Base-by-base conservation (phyloP, 768 basidiomycete genomes). In the Roridomyces roridus region DNA sequence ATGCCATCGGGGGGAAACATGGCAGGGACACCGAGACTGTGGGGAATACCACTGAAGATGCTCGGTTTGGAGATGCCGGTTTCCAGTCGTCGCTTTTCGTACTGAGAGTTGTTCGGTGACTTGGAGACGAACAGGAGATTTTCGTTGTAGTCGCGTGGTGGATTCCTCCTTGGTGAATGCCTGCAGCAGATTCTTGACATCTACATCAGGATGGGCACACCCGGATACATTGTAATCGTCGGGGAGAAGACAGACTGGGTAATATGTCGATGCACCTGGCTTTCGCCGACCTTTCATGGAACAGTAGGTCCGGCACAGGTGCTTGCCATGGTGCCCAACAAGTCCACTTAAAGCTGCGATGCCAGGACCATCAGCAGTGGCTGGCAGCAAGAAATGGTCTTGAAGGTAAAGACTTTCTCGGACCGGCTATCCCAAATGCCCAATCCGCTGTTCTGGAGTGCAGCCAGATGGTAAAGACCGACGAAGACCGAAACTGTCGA, bases 11-110 rank as follows among this genome's bases (percentile, higher is more conserved):
- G 59, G 0, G 56, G 44, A 77, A 80, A 81, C 23, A 67, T 69
- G 0, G 43, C 25, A 0, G 78, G 79, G 5, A 78, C 47, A 0
- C 66, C 64, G 9, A 79, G 67, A 0, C 48, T 67, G 4, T 24
- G 45, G 0, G 41, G 18, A 9, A 83, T 62, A 1, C 75, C 76
- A 15, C 64, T 63, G 20, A 82, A 70, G 10, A 82, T 65, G 1
- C 63, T 72, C 0, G 74, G 73, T 34, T 74, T 75, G 0, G 47
- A 64, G 11, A 80, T 65, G 0, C 78, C 78, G 1, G 74, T 78
- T 5, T 65, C 62, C 1, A 68, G 63, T 0, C 75, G 70, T 5
- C 41, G 28, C 2, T 51, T 34, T 18, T 68, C 51, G 48, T 70
- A 79, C 25, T 59, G 48, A 24, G 57, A 31, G 8, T 26, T 23